These are phyloP conservation scores for Arachnomyces sp. DNA, from an alignment of 2,329 filamentous ascomycete species.

Conservation along the genomic window DNA sequence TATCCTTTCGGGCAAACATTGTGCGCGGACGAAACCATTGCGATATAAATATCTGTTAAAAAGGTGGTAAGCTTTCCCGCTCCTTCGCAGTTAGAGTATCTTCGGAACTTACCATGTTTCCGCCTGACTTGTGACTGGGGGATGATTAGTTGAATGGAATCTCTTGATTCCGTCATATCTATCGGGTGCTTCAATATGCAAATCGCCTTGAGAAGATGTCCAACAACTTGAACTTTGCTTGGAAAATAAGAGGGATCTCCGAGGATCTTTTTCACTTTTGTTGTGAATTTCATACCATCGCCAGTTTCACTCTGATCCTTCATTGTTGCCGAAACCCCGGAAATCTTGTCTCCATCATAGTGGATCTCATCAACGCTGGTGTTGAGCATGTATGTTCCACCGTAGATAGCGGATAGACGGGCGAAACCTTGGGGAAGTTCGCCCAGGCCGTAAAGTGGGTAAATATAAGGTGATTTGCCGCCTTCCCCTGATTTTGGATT, in stretches of 20 bases:
- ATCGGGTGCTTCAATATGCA: slow-evolving; percentile 96
- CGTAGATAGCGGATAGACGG: slow-evolving; percentile 94
- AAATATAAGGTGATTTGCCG: slow-evolving; percentile 98
- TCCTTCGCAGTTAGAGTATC: not conserved
- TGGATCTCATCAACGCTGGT: slow-evolving; percentile 83
- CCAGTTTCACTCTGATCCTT: slow-evolving; percentile 68
- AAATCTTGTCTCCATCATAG: slow-evolving; percentile 75
- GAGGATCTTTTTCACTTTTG: slow-evolving; percentile 91
- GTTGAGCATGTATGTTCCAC: slow-evolving; percentile 99
- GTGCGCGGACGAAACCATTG: slow-evolving; percentile 89
- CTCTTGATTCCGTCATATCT: slow-evolving; percentile 76
- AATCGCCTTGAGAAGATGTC: slow-evolving; percentile 90
- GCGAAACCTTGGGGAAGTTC: slow-evolving; percentile 97
- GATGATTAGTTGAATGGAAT: slow-evolving; percentile 93
- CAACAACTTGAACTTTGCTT: slow-evolving; percentile 75
- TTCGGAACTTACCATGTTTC: slow-evolving; percentile 67
- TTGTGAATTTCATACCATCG: slow-evolving; percentile 81
- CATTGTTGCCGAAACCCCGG: slow-evolving; percentile 97
- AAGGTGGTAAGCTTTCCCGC: slow-evolving; percentile 8
- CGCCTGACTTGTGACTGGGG: slow-evolving; percentile 95
- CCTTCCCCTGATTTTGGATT: no score
- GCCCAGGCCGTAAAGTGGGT: slow-evolving; percentile 93
- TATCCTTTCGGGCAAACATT: slow-evolving; percentile 98
- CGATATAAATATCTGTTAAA: slow-evolving; percentile 80
- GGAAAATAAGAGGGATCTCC: slow-evolving; percentile 97